Base-by-base conservation (phyloP, 108 stramenopile species). In the Fistulifera pelliculosa region DNA sequence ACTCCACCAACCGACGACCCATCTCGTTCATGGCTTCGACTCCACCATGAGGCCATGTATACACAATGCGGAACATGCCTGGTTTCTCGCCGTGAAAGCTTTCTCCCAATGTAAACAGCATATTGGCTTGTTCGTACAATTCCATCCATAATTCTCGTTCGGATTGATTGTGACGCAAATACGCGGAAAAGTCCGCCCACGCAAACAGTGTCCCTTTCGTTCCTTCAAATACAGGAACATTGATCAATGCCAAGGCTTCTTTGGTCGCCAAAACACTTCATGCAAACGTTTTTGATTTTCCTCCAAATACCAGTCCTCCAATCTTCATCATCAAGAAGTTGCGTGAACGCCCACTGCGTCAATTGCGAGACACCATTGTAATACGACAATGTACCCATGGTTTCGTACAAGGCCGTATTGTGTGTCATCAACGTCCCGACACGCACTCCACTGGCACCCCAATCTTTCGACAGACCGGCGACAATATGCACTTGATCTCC, bases 401-500 rank as follows among this genome's bases (percentile, higher is more conserved):
- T 54, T 6, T 27, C 21, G 5, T 56, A 25, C 3, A 64, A 38
- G 17, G 28, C 21, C 22, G 38, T 64, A 49, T 70, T 70, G 50
- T 70, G 62, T 26, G 69, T 27, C n/a, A 63, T 47, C 7, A 68
- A 31, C 17, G 60, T 60, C 10, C 74, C 74, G 10, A 69, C 60
- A 8, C 74, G 56, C 16, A 75, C 45, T 0, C 74, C 74, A 53
- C 69, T 70, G 44, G 53, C 24, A 14, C 56, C 68, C 61, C 65
- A 70, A 51, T 75, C 74, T 58, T 75, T 75, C 49, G 58, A 61
- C 2, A 74, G 58, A 18, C 50, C 52, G 14, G 54, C 64, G 14
- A 74, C 56, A 43, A 67, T 44, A 27, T 74, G 73, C 8, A 69
- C 63, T 12, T 41, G 12, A 50, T 64, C 56, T 11, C 63, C 63